Evolutionary conservation across 1,139 yeast species (phyloP).

Genomic region (Blastobotrys petasosporus): DNA sequence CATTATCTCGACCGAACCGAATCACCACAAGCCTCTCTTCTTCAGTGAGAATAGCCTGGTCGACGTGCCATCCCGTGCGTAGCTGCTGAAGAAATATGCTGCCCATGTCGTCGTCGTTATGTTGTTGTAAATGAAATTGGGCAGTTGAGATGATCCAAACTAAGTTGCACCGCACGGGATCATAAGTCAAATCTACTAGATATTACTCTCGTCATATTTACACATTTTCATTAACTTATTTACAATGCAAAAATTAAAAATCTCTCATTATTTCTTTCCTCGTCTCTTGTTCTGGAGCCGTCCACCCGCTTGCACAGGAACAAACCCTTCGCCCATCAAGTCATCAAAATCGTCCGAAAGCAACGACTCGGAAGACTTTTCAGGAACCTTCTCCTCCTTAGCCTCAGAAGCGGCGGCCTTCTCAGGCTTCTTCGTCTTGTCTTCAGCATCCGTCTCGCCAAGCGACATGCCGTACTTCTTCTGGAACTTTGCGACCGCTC

Average conservation of each 20-base stretch:
- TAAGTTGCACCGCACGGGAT: too few species aligned
- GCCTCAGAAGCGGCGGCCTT: conserved; percentile 10
- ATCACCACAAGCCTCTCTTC: conserved; percentile 83
- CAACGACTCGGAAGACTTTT: neutral
- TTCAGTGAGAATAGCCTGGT: conserved; percentile 83
- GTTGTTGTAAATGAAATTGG: too few species aligned
- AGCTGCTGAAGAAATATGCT: conserved; percentile 84
- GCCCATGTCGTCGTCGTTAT: conserved; percentile 47
- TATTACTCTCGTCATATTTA: too few species aligned
- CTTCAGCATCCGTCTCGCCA: conserved; percentile 1
- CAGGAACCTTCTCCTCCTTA: conserved; percentile 1
- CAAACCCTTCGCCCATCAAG: conserved; percentile 56
- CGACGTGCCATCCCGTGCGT: conserved; percentile 95
- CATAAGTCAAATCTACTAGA: too few species aligned
- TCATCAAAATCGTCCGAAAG: conserved; percentile 52
- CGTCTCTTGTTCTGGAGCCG: conserved; percentile 49
- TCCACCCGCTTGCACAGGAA: conserved; percentile 58
- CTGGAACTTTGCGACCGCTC: conserved; percentile 79
- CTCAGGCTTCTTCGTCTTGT: conserved; percentile 10
- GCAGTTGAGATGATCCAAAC: too few species aligned
- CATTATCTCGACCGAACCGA: conserved; percentile 77
- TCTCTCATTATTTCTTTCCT: conserved; percentile 35
- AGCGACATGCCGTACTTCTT: conserved; percentile 55
- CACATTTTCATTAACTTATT: conserved; percentile 15
- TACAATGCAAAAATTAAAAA: conserved; percentile 2